Evolutionary conservation across 768 basidiomycete genomes (phyloP).

Genomic region (Psilocybe cyanescens): DNA sequence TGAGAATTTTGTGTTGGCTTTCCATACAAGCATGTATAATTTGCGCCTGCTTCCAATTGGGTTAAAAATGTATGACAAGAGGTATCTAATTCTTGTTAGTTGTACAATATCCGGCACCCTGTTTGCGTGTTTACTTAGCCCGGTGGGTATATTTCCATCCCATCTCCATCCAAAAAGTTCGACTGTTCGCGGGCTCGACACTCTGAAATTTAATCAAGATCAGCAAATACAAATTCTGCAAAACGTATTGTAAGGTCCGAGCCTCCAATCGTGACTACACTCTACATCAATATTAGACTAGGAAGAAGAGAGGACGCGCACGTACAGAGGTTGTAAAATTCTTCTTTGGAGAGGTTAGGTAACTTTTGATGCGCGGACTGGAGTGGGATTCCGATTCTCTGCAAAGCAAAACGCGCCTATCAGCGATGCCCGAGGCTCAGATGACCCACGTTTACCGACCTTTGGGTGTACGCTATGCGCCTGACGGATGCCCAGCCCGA

Average conservation of each 20-base stretch:
- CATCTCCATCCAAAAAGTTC: background rate
- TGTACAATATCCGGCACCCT: background rate
- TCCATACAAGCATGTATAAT: background rate
- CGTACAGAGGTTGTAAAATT: slow-evolving; percentile 44
- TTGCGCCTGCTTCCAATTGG: too few relatives aligned
- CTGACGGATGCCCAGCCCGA: slow-evolving; percentile 32
- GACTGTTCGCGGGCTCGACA: background rate
- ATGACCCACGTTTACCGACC: slow-evolving; percentile 23
- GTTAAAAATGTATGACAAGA: background rate
- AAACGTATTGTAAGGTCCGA: slow-evolving; percentile 38
- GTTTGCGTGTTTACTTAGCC: background rate
- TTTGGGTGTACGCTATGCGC: slow-evolving; percentile 37
- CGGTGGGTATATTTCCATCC: background rate
- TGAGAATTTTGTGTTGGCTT: background rate
- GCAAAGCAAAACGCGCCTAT: background rate
- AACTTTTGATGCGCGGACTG: slow-evolving; percentile 31
- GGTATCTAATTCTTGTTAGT: background rate
- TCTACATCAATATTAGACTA: background rate
- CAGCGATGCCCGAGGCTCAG: background rate
- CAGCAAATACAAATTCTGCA: slow-evolving; percentile 31
- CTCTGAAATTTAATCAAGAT: background rate
- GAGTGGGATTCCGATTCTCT: slow-evolving; percentile 40
- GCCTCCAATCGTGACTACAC: slow-evolving; percentile 36
- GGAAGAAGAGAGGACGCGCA: slow-evolving; percentile 1
- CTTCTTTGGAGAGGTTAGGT: slow-evolving; percentile 38